Base-by-base conservation (phyloP, 23 red algal genomes). In the Pyropia yezoensis region DNA sequence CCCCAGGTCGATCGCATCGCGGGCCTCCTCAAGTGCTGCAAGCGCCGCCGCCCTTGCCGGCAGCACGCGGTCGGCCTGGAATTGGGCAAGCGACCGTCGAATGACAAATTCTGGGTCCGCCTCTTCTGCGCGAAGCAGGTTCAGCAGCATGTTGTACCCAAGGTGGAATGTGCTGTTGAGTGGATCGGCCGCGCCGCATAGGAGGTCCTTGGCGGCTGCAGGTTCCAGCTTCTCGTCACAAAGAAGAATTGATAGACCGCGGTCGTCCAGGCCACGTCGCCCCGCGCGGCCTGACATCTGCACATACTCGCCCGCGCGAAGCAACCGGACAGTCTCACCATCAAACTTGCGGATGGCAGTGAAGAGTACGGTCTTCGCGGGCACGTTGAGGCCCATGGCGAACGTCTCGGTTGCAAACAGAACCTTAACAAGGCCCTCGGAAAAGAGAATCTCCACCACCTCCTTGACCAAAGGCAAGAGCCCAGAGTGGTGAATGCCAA, bases 381-480 rank as follows among this genome's bases (percentile, higher is more conserved):
- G 94, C 86, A 98, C 91, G 78, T 98, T 98, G 28, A 98, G 66
- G 27, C 94, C 94, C 85, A 98, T 89, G 16, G 94, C 65, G 69
- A 98, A 98, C 6, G 94, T 98, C 79, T 98, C 94, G 3, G 94
- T 98, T 15, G 94, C 94, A 76, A 98, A 90, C n/a, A 98, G 60
- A 1, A 89, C 81, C 60, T 91, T 90, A 47, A 98, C 62, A 8
- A 98, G 69, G 14, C 94, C 94, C 59, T 91, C 82, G 51, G 91
- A 80, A 62, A 98, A 98, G 33, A 98, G 73, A 67, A 98, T 83
- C 65, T 98, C 94, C 15, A 88, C 78, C 16, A 91, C 81, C 68
- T 98, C 94, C 50, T 98, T 98, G 27, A 98, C 78, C 20, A 98
- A 62, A 1, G 94, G 94, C 49, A 98, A 72, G 1, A 98, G 71